A percentile compares a stretch with the other conserved stretches of the same genome.
Conservation (phyloP, 1,284 basidiomycete species). For the Jaminaea rosea region DNA sequence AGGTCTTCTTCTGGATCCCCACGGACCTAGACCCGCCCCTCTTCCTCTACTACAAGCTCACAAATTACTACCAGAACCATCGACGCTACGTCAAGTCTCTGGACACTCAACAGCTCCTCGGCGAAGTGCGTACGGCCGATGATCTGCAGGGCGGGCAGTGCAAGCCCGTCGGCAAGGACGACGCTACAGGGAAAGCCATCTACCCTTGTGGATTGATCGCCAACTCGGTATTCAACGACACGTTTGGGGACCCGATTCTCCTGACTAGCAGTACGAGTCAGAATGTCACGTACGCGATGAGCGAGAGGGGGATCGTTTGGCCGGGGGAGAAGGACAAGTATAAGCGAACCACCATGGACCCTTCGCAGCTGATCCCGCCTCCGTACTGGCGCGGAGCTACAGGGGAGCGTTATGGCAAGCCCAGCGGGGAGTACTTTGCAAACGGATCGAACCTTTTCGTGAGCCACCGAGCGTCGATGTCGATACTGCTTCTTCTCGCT, state of each 20-base stretch:
- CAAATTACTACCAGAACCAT: conserved; percentile 81
- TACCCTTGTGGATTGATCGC: conserved; percentile 97
- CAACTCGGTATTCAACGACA: conserved; percentile 96
- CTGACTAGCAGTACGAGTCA: conserved; percentile 54
- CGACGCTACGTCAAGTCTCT: conserved; percentile 91
- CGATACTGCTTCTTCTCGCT: too few species aligned
- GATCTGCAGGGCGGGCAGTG: conserved; percentile 61
- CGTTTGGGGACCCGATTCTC: conserved; percentile 61
- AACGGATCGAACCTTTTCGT: conserved; percentile 59
- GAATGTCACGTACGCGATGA: conserved; percentile 60
- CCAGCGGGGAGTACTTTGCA: conserved; percentile 64
- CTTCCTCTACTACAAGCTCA: conserved; percentile 83
- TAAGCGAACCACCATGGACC: conserved; percentile 38
- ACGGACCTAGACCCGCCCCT: conserved; percentile 66
- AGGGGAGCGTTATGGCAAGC: conserved; percentile 53
- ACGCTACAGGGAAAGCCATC: conserved; percentile 27
- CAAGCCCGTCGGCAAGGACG: conserved; percentile 64
- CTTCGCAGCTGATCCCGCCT: conserved; percentile 70
- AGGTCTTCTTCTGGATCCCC: conserved; percentile 54
- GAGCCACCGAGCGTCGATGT: too few species aligned
- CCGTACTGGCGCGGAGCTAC: conserved; percentile 64
- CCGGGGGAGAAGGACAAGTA: conserved; percentile 88
- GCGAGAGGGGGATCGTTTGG: conserved; percentile 80
- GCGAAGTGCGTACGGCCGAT: conserved; percentile 55
- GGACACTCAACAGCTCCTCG: conserved; percentile 74